phyloP scores from a whole-genome alignment of 169 alveolate species.

The Plasmodium cynomolgi region DNA sequence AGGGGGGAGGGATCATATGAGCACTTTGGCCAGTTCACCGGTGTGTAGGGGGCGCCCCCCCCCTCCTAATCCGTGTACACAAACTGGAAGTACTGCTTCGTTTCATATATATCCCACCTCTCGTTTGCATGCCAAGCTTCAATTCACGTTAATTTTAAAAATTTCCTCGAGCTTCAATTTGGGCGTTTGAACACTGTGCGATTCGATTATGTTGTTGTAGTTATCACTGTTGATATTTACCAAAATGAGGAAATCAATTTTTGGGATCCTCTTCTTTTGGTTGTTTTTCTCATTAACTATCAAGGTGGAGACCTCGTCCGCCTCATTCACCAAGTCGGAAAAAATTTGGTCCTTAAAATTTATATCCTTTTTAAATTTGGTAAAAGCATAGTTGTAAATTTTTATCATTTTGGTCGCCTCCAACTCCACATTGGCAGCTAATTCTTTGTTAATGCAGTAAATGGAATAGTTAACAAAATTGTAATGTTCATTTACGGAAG shows the following conservation, averaged over 20 bases:
- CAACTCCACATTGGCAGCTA: constrained; percentile 53
- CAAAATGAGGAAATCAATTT: constrained; percentile 43
- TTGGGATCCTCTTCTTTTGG: constrained; percentile 26
- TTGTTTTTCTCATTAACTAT: constrained; percentile 45
- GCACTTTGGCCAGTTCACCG: not conserved
- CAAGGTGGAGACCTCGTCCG: constrained; percentile 48
- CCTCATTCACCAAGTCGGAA: constrained; percentile 39
- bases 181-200: constrained; percentile 58
- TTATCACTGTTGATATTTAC: constrained; percentile 58
- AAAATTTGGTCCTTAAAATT: constrained; percentile 48
- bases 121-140: not conserved
- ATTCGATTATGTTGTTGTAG: constrained; percentile 58
- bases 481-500: constrained; percentile 26
- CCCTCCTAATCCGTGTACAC: not conserved
- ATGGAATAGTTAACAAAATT: constrained; percentile 59
- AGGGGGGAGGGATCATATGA: not conserved
- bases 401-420: constrained; percentile 73
- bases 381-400: constrained; percentile 32
- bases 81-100: not conserved
- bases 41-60: not conserved
- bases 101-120: not conserved
- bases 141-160: constrained; percentile 59
- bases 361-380: constrained; percentile 46
- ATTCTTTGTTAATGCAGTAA: constrained; percentile 67
- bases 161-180: constrained; percentile 60